These are phyloP conservation scores for Buxus sempervirens DNA, from an alignment of 164 flowering plant genomes.

Conservation along the genomic window DNA sequence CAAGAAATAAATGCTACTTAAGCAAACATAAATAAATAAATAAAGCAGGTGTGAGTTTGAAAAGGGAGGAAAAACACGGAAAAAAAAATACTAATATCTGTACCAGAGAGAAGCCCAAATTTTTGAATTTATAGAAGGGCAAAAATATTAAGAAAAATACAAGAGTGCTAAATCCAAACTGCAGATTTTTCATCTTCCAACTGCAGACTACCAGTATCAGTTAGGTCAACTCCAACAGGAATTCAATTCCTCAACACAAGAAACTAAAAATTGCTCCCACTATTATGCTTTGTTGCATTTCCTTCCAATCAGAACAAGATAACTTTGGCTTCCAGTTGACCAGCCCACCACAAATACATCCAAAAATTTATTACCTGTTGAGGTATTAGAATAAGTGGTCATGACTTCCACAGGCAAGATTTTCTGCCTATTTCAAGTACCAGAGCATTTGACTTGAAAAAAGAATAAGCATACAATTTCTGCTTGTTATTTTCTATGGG, in stretches of 20 bases:
- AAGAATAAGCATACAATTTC: conserved; percentile 60
- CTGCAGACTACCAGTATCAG: background rate
- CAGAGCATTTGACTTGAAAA: conserved; percentile 79
- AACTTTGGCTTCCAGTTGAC: conserved; percentile 38
- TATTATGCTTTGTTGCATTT: conserved; percentile 27
- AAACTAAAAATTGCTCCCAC: conserved; percentile 1
- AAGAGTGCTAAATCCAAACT: background rate
- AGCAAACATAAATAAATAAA: too few species aligned
- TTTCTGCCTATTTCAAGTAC: conserved; percentile 58
- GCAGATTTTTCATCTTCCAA: background rate
- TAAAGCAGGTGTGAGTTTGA: background rate
- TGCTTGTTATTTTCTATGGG: conserved; percentile 63
- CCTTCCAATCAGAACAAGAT: conserved; percentile 36
- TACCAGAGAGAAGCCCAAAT: background rate
- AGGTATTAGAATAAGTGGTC: conserved; percentile 42
- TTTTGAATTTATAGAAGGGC: background rate
- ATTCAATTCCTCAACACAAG: background rate
- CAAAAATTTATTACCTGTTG: conserved; percentile 46
- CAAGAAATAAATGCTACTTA: background rate
- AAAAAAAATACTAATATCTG: background rate
- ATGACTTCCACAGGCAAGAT: conserved; percentile 72
- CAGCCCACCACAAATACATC: conserved; percentile 48
- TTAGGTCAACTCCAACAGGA: background rate
- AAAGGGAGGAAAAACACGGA: background rate
- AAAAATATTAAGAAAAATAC: background rate